These are phyloP conservation scores for Dryas drummondii DNA, from an alignment of 306 rosid species.

Conservation along the genomic window DNA sequence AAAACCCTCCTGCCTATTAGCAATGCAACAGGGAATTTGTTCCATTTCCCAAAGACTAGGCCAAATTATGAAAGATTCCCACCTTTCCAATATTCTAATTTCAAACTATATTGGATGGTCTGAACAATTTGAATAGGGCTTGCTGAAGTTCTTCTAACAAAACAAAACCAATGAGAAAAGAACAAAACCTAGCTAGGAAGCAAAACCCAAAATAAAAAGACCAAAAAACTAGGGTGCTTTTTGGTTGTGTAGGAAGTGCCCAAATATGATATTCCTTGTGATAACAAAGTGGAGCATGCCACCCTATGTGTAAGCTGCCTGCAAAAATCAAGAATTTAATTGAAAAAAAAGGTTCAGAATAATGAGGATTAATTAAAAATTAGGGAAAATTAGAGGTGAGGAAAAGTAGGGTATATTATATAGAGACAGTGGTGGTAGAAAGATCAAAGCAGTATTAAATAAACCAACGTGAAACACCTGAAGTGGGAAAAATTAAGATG, in stretches of 20 bases:
- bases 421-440: slow-evolving; percentile 17
- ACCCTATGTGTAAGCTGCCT: slow-evolving; percentile 47
- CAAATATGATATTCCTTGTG: slow-evolving; percentile 30
- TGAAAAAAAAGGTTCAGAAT: slow-evolving; percentile 2
- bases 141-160: background rate
- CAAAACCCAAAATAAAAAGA: background rate
- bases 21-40: background rate
- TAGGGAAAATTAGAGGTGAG: slow-evolving; percentile 3
- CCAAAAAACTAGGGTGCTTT: background rate
- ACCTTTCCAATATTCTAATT: background rate
- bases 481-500: slow-evolving; percentile 45
- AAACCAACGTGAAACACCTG: slow-evolving; percentile 39
- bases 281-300: slow-evolving; percentile 56
- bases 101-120: background rate
- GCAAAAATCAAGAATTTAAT: slow-evolving; percentile 12
- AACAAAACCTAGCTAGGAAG: background rate
- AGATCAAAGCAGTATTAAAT: slow-evolving; percentile 10
- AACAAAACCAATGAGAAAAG: background rate
- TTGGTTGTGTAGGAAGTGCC: background rate
- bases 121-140: background rate
- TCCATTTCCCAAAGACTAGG: background rate
- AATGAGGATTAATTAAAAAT: slow-evolving; percentile 12
- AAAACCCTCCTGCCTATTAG: background rate
- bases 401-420: slow-evolving; percentile 22
- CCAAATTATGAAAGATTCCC: background rate